A percentile compares a stretch with the other conserved stretches of the same genome.
These are phyloP conservation scores for Trichothecium roseum DNA, from an alignment of 2,329 filamentous ascomycete species.

Conservation along the genomic window DNA sequence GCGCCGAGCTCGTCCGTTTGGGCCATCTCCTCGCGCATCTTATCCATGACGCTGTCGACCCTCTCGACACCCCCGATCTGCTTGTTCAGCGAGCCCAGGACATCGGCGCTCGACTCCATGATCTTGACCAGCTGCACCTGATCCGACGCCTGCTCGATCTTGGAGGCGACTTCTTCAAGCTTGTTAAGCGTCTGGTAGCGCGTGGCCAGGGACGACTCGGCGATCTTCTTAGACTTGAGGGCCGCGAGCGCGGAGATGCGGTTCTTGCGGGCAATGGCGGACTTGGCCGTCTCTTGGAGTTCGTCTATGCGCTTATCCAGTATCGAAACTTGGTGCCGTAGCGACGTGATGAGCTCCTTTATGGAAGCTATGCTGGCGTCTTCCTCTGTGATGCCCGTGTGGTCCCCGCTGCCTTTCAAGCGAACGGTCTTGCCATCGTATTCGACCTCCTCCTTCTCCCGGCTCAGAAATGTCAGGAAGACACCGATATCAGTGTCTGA, in stretches of 20 bases:
- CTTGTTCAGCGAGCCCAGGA: conserved; percentile 62
- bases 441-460: conserved; percentile 50
- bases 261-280: conserved; percentile 64
- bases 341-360: conserved; percentile 64
- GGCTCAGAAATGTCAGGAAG: conserved; percentile 56
- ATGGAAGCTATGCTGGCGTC: conserved; percentile 77
- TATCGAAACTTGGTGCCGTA: conserved; percentile 61
- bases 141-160: conserved; percentile 76
- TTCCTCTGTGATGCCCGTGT: conserved; percentile 54
- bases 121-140: conserved; percentile 75
- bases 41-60: conserved; percentile 67
- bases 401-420: conserved; percentile 48
- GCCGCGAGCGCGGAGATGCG: conserved; percentile 64
- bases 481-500: conserved; percentile 58
- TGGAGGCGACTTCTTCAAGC: conserved; percentile 72
- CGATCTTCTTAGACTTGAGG: conserved; percentile 72
- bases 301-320: conserved; percentile 57
- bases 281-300: conserved; percentile 54
- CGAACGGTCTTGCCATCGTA: conserved; percentile 64
- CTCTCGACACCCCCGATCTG: conserved; percentile 67
- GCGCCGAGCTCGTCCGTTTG: conserved; percentile 73
- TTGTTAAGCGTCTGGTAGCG: conserved; percentile 67
- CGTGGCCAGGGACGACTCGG: conserved; percentile 61
- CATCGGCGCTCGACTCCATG: conserved; percentile 68
- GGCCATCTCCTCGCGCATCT: conserved; percentile 68